Base-by-base conservation (phyloP, 371 early-diverging fungal genomes). In the Mucor saturninus region DNA sequence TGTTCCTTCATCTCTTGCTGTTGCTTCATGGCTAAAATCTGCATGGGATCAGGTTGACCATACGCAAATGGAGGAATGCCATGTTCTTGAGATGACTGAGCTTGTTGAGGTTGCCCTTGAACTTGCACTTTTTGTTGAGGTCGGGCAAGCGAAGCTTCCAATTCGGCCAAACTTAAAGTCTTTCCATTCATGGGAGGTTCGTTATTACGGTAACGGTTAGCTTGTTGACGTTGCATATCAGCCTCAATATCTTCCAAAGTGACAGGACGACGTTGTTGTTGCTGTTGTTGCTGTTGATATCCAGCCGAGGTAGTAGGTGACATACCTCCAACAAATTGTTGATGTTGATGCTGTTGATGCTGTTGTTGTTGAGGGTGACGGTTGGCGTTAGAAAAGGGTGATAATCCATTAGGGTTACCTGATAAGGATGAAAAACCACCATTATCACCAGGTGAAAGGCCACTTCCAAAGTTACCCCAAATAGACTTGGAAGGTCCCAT, bases 121-220 rank as follows among this genome's bases (percentile, higher is more conserved):
- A 38, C 43, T 38, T 51, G 54, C 29, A 39, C 61, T 28, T 32
- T 46, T 5, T 55, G 56, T 21, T 61, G 66, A 4, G 37, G 42
- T n/a, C 29, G 54, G 1, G 80, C 68, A 72, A 90, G 61, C 1
- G 85, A 80, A 37, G 89, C 89, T 70, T 91, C 92, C 21, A 90
- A 79, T 60, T 90, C 91, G 14, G 86, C 87, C 67, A 91, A 70
- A 38, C 87, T 89, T 66, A 89, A 66, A 73, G 88, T 78, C 64
- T 82, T 69, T 26, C 65, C 70, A 29, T 52, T 66, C 49, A 58
- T 37, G 7, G 62, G 54, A 8, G 64, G 56, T 57, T 78, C 78
- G 51, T 69, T 64, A 32, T 32, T 54, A 46, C 48, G 59, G 28
- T 62, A 65, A 26, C 62, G 65, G 15, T 72, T 62, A 14, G 65